A percentile compares a stretch with the other conserved stretches of the same genome.
These are phyloP conservation scores for Tritrichomonas musculus DNA, from an alignment of 208 protist species.

Conservation along the genomic window DNA sequence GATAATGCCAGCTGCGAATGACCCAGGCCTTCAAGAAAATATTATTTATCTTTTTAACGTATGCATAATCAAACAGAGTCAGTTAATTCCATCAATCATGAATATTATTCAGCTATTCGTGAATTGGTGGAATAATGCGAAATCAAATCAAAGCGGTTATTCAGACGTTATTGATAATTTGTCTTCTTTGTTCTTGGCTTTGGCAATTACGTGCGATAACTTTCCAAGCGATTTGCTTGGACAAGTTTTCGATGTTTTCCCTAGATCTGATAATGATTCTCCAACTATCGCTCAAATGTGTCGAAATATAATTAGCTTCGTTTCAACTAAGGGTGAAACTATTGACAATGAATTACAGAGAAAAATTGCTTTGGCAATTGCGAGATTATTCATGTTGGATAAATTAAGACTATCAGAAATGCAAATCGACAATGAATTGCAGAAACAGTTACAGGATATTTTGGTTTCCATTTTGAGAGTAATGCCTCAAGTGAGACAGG, in stretches of 20 bases:
- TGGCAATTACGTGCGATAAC: background rate
- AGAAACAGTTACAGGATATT: background rate
- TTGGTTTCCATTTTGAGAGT: background rate
- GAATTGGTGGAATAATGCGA: background rate
- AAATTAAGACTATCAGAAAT: background rate
- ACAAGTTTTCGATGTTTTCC: background rate
- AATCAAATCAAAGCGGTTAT: background rate
- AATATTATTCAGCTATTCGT: background rate
- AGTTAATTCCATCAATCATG: background rate
- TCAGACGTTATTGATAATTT: background rate
- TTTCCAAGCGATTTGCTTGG: background rate
- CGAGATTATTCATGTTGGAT: background rate
- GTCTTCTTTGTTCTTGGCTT: background rate
- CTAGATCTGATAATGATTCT: background rate
- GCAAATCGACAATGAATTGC: background rate
- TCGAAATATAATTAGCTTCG: background rate
- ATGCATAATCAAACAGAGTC: background rate
- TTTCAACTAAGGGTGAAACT: background rate
- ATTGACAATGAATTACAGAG: background rate
- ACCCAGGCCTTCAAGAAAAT: constrained; percentile 3
- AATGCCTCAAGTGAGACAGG: background rate
- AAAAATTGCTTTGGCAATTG: background rate
- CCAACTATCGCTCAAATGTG: background rate
- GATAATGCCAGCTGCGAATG: background rate
- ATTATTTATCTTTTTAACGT: constrained; percentile 26